These are phyloP conservation scores for Suillus subluteus DNA, from an alignment of 768 basidiomycete species.

Conservation along the genomic window DNA sequence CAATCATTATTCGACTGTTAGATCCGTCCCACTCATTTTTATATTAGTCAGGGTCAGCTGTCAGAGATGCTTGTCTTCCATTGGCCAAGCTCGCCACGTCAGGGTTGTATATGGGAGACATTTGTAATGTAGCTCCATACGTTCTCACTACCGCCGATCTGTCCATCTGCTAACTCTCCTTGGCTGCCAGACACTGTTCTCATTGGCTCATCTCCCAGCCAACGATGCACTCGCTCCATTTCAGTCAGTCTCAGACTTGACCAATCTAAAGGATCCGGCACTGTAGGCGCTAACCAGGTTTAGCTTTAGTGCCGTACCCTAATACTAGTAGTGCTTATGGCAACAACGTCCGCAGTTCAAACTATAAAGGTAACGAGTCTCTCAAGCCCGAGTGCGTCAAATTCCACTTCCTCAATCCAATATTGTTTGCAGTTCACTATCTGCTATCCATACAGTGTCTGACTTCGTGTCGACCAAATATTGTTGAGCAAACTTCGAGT, in stretches of 20 bases:
- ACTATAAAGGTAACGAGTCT: not conserved
- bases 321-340: not conserved
- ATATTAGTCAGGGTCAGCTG: not conserved
- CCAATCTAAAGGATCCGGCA: not conserved
- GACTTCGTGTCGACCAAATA: conserved; percentile 1
- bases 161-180: not conserved
- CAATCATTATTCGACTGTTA: not conserved
- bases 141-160: not conserved
- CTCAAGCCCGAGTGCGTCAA: not conserved
- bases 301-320: not conserved
- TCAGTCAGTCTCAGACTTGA: conserved; percentile 1
- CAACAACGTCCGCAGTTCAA: not conserved
- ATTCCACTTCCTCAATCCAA: not conserved
- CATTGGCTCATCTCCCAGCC: not conserved
- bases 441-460: not conserved
- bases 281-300: not conserved
- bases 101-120: conserved; percentile 1
- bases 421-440: not conserved
- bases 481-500: conserved; percentile 2
- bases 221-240: not conserved
- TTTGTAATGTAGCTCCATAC: too few relatives aligned
- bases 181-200: not conserved
- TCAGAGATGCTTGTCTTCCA: not conserved
- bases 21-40: not conserved
- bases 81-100: not conserved